Base-by-base conservation (phyloP, 768 basidiomycete species). In the Hemileccinum impolitum region DNA sequence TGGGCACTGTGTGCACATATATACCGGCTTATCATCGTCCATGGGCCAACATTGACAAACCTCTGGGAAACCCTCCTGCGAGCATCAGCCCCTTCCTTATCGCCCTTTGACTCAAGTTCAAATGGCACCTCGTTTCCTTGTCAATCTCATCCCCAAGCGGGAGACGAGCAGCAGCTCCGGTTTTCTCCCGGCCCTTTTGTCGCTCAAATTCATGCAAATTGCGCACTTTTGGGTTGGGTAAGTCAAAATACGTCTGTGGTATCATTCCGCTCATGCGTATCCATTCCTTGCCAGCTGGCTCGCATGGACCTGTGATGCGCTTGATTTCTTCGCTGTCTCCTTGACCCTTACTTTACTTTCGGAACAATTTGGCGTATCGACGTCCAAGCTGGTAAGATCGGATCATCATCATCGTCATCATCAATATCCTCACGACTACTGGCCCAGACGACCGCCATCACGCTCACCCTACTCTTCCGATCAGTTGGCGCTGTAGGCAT, bases 381-480 rank as follows among this genome's bases (percentile, higher is more conserved):
- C 72, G 4, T 53, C 70, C 31, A 57, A 69, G 28, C 80, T 88
- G 28, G 76, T 77, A 39, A 54, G 71, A 63, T 28, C 12, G 23
- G 23, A 23, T 31, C 12, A 4, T 23, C 25, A 18, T 19, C 6
- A 14, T 53, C 23, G 7, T 21, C 15, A 14, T n/a, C 42, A n/a
- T 7, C 34, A n/a, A 17, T 17, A 7, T 28, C 35, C 32, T 36
- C 2, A 21, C 23, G 38, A 41, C 43, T 52, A 13, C 39, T 32
- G 18, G 1, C 7, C 2, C n/a, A 77, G 77, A 89, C 90, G 41
- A 83, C 84, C 17, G 79, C 90, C 5, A 94, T 98, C 62, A 96
- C 94, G 6, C 75, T 96, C 42, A 96, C 94, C 0, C 75, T 98
- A 1, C 80, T 98, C n/a, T 87, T 97, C 75, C 82, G 94, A 51